Evolutionary conservation across 495 filamentous ascomycete species (phyloP), one percentile per base, ranked within the genome.

Genomic region (Opeltia flavorubescens): DNA sequence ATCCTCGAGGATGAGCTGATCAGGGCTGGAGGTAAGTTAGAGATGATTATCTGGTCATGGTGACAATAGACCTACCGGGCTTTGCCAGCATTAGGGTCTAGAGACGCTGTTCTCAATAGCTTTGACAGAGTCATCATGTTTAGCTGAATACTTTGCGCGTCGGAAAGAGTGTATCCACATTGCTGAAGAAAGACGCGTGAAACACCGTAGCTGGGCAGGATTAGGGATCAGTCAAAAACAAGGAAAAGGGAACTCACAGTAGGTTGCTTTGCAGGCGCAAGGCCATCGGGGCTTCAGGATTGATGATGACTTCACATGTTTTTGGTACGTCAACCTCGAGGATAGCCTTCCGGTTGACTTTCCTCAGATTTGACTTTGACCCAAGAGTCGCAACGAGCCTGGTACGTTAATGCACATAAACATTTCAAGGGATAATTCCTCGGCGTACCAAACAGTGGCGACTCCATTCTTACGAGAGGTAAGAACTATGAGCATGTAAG

Each of bases 371-470:
- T 4, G 80, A 83, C 48, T 78, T 81, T 6, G 85, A 77, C 18
- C 84, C 84, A 1, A 94, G 72, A 1, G 91, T 98, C 42, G 91
- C 93, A 27, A 94, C 82, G 6, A 98, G 74, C 91, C 89, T 95
- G 51, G 35, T 21, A 41, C 5, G 21, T 41, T 5, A 41, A 21
- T 44, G 29, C 18, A 24, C 24, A 45, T 12, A 48, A 23, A 6
- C 29, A 24, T 13, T n/a, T n/a, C n/a, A 11, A 21, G 1, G 20
- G 11, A 30, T 27, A 24, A 33, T 46, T 55, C 73, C 61, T 70
- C 89, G 44, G 59, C 77, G 61, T 70, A 94, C 89, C 91, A 98
- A 43, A 98, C 79, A 2, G 89, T 95, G 3, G 89, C 86, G 46
- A 98, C 86, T 25, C 91, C 91, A 68, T 94, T 81, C 58, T 87